phyloP scores from a whole-genome alignment of 2,329 filamentous ascomycete species.

The Xylaria sp. region DNA sequence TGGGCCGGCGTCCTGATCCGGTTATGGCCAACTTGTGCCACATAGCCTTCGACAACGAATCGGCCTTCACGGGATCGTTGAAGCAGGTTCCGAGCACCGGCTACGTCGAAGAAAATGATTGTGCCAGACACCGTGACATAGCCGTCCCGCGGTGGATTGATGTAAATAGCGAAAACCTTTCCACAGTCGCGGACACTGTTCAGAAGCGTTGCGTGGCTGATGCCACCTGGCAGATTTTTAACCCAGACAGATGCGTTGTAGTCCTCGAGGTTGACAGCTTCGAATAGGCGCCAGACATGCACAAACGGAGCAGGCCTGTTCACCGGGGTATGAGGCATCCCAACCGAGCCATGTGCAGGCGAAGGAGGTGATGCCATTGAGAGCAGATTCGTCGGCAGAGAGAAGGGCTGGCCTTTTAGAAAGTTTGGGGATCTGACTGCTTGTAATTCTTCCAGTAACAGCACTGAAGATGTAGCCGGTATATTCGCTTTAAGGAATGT shows the following conservation, averaged over 20 bases:
- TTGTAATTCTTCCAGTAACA: not conserved
- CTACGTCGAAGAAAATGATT: constrained; percentile 61
- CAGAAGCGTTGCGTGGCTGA: constrained; percentile 59
- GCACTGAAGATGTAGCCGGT: not conserved
- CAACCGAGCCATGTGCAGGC: too few relatives aligned
- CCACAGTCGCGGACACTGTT: constrained; percentile 57
- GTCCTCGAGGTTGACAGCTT: constrained; percentile 52
- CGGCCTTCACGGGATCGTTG: constrained; percentile 55
- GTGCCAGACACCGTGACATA: constrained; percentile 50
- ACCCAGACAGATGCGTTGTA: constrained; percentile 65
- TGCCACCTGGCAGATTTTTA: constrained; percentile 59
- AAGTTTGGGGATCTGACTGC: not conserved
- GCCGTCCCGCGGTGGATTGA: constrained; percentile 59
- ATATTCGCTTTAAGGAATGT: not conserved
- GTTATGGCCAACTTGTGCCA: constrained; percentile 58
- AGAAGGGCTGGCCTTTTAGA: not conserved
- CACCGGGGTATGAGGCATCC: not conserved
- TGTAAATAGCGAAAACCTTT: constrained; percentile 62
- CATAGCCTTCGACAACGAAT: constrained; percentile 55
- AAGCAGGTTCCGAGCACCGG: constrained; percentile 60
- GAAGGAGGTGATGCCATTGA: not conserved
- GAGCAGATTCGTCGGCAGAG: not conserved
- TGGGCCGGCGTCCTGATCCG: constrained; percentile 57
- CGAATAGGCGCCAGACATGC: not conserved
- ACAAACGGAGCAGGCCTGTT: not conserved